Evolutionary conservation across 2,329 filamentous ascomycete species (phyloP).

Genomic region (Aspergillus viridinutans): DNA sequence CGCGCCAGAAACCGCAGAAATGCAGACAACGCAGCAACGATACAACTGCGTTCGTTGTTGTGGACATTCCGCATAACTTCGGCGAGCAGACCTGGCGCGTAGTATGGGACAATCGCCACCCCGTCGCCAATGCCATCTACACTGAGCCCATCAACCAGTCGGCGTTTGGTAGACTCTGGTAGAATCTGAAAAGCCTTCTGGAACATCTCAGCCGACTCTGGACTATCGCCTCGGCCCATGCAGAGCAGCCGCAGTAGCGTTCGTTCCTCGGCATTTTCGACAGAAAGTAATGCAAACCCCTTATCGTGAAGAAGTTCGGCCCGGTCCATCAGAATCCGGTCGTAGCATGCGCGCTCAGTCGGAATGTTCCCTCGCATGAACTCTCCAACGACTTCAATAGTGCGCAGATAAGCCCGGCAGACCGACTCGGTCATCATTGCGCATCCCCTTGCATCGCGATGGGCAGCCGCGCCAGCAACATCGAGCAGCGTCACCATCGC

Average conservation of each 20-base stretch:
- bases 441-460: slow-evolving; percentile 29
- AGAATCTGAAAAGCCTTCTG: slow-evolving; percentile 24
- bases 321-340: slow-evolving; percentile 30
- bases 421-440: slow-evolving; percentile 31
- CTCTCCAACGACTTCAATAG: slow-evolving; percentile 24
- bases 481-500: slow-evolving; percentile 38
- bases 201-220: slow-evolving; percentile 29
- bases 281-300: slow-evolving; percentile 26
- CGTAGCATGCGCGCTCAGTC: slow-evolving; percentile 28
- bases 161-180: slow-evolving; percentile 5
- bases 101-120: slow-evolving; percentile 36
- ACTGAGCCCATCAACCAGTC: slow-evolving; percentile 29
- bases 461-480: slow-evolving; percentile 36
- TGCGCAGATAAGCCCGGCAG: slow-evolving; percentile 28
- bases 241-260: slow-evolving; percentile 35
- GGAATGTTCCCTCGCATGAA: slow-evolving; percentile 21
- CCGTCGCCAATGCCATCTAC: slow-evolving; percentile 32
- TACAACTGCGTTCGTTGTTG: slow-evolving; percentile 7
- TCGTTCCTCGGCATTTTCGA: slow-evolving; percentile 22
- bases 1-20: slow-evolving; percentile 12
- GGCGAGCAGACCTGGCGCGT: slow-evolving; percentile 35
- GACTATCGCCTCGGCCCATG: slow-evolving; percentile 32
- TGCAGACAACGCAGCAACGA: slow-evolving; percentile 2
- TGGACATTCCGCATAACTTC: slow-evolving; percentile 23
- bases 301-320: slow-evolving; percentile 21